Percentiles rank a stretch among this genome's conserved stretches.
Conservation (phyloP, 805 yeast genomes). For the Kodamaea laetipori region DNA sequence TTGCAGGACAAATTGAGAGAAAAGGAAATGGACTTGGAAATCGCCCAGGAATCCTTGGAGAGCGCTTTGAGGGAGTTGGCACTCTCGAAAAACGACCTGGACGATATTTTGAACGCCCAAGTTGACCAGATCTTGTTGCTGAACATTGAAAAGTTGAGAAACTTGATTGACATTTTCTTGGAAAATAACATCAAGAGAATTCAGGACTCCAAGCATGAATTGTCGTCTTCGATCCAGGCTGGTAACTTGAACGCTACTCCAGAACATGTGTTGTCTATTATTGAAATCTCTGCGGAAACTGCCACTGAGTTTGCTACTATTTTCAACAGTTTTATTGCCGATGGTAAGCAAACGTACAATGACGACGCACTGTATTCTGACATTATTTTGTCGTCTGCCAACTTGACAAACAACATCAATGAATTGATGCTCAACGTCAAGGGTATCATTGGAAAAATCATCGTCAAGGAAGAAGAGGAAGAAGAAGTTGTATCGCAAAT, state of each 20-base stretch:
- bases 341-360: conserved; percentile 55
- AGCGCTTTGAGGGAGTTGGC: conserved; percentile 65
- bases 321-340: conserved; percentile 74
- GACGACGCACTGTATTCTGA: conserved; percentile 58
- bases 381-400: conserved; percentile 63
- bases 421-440: conserved; percentile 68
- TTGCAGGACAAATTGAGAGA: conserved; percentile 55
- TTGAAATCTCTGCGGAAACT: conserved; percentile 67
- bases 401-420: conserved; percentile 59
- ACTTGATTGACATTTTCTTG: conserved; percentile 69
- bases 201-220: conserved; percentile 69
- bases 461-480: conserved; percentile 58
- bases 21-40: conserved; percentile 77
- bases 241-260: conserved; percentile 80
- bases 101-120: conserved; percentile 57
- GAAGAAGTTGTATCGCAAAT: conserved; percentile 45
- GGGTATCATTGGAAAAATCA: conserved; percentile 58
- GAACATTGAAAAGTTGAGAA: conserved; percentile 50
- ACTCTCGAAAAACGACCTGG: conserved; percentile 49
- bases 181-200: conserved; percentile 68
- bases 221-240: conserved; percentile 79
- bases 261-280: conserved; percentile 61
- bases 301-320: conserved; percentile 81
- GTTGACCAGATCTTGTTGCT: conserved; percentile 53
- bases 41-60: conserved; percentile 77